Base-by-base conservation (phyloP, 1,284 basidiomycete genomes). In the Malassezia slooffiae region DNA sequence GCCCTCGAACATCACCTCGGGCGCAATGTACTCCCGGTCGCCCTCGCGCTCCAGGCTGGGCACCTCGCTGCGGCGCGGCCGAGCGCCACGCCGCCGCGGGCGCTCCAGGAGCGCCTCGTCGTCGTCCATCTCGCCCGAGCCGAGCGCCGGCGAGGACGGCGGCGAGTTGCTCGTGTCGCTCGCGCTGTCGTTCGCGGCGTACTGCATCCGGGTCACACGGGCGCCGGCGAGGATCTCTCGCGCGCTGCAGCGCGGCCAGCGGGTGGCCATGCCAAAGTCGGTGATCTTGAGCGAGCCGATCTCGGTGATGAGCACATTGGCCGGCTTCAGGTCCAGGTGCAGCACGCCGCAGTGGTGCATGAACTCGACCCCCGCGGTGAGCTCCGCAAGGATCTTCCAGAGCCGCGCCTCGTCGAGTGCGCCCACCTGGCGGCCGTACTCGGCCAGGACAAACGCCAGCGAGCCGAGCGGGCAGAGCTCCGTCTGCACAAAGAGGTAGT, bases 1-100 rank as follows among this genome's bases (percentile, higher is more conserved):
- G 21, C 90, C 91, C 66, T 84, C 80, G 32, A 55, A 57, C 41
- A 99, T 76, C 44, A 97, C 86, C 72, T 99, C 93, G 3, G 89
- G 88, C n/a, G 93, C 90, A 73, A 99, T 80, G 74, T 99, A 97
- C 54, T 93, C 77, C 63, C 96, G 84, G 71, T 99, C 93, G 9
- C 93, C 93, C 71, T 99, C 93, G 77, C 72, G 93, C 89, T 68
- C 66, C 6, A 68, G 47, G 3, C 16, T 38, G 26, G 38, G 20
- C 8, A 38, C 37, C 17, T 47, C 41, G 30, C 34, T 44, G 19
- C 33, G 42, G 9, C 46, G 45, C 31, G 12, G 22, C 13, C 46
- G 46, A 16, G n/a, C 22, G 20, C 24, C 21, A 7, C 46, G 46
- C 1, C 46, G 40, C n/a, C 41, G 40, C 16, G 34, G 38, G 15